Evolutionary conservation across 371 early-diverging fungal species (phyloP).

Genomic region (Phascolomyces articulosus): DNA sequence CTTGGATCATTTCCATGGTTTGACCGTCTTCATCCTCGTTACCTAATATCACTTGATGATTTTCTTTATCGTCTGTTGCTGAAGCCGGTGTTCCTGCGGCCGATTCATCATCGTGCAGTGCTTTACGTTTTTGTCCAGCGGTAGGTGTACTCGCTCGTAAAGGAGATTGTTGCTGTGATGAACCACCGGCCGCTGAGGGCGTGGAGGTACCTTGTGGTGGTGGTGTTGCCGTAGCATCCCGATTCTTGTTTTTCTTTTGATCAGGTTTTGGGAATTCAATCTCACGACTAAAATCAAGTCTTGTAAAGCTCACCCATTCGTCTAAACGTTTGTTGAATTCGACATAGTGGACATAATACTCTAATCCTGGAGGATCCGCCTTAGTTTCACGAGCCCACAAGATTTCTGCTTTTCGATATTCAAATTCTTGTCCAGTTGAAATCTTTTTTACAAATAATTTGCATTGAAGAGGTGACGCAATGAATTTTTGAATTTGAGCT

Average conservation of each 20-base stretch:
- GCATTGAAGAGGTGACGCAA: conserved; percentile 54
- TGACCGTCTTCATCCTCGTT: conserved; percentile 54
- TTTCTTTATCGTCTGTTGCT: conserved; percentile 24
- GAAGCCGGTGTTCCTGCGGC: not conserved
- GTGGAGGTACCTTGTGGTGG: conserved; percentile 18
- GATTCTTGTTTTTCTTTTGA: conserved; percentile 58
- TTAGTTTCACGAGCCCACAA: conserved; percentile 77
- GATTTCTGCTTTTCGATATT: conserved; percentile 90
- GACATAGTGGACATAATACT: conserved; percentile 98
- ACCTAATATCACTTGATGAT: conserved; percentile 35
- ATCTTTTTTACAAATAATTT: conserved; percentile 78
- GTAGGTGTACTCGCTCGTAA: conserved; percentile 22
- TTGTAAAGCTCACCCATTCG: conserved; percentile 91
- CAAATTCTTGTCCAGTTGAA: conserved; percentile 46
- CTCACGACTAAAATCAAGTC: conserved; percentile 73
- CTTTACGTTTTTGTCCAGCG: conserved; percentile 37
- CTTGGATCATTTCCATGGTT: conserved; percentile 23
- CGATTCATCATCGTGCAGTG: not conserved
- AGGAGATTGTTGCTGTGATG: conserved; percentile 16
- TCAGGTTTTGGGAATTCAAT: conserved; percentile 78
- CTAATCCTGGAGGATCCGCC: conserved; percentile 44
- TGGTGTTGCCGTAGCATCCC: conserved; percentile 45
- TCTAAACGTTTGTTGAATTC: conserved; percentile 99
- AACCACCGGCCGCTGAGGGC: too few species aligned
- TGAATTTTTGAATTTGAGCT: conserved; percentile 18